phyloP scores from a whole-genome alignment of 495 filamentous ascomycete genomes.

The Beverwykella pulmonaria region DNA sequence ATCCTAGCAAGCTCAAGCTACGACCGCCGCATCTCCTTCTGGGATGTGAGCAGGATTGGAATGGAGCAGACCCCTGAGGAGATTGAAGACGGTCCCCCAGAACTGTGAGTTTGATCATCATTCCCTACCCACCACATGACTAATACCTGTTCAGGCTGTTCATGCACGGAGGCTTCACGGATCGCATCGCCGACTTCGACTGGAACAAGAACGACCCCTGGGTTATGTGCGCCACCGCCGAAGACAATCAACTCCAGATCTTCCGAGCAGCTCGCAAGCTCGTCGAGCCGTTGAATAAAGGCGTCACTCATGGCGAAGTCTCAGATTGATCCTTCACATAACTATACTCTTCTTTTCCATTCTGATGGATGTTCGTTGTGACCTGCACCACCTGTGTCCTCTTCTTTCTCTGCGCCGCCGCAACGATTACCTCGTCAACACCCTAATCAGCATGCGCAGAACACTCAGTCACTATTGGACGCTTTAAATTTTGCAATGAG shows the following conservation, averaged over 20 bases:
- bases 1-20: conserved; percentile 89
- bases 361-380: neutral
- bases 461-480: too few relatives aligned
- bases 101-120: conserved; percentile 67
- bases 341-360: neutral
- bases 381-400: neutral
- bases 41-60: conserved; percentile 88
- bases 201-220: conserved; percentile 97
- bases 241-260: conserved; percentile 95
- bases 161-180: conserved; percentile 99
- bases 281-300: conserved; percentile 30
- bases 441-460: too few relatives aligned
- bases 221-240: conserved; percentile 90
- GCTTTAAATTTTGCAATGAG: too few relatives aligned
- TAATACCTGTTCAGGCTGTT: conserved; percentile 53
- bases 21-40: conserved; percentile 92
- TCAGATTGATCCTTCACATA: conserved; percentile 22
- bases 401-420: neutral
- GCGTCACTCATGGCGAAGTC: conserved; percentile 32
- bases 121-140: neutral
- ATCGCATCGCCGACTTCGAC: conserved; percentile 92
- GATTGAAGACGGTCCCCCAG: conserved; percentile 93
- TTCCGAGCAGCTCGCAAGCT: conserved; percentile 84
- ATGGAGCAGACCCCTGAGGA: conserved; percentile 95
- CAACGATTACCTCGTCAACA: too few relatives aligned